Base-by-base conservation (phyloP, 495 filamentous ascomycete genomes). In the Lophiotrema nucula region DNA sequence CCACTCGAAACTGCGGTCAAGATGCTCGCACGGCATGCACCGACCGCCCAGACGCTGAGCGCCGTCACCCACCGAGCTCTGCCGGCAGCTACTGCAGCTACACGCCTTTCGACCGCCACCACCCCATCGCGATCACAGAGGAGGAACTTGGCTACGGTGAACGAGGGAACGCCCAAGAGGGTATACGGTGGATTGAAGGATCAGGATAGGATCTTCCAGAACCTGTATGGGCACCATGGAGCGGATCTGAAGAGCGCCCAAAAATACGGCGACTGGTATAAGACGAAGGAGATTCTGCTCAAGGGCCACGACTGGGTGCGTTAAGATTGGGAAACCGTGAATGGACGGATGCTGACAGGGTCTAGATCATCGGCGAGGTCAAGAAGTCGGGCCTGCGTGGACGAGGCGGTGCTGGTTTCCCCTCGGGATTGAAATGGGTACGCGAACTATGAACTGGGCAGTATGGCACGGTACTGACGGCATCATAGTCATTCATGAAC, bases 181-280 rank as follows among this genome's bases (percentile, higher is more conserved):
- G 85, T 78, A 58, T 88, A 90, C 76, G 91, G 93, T 67, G 89
- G 89, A 47, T 80, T 98, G 50, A 83, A 81, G 70, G 93, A 98
- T 73, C 90, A 97, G 77, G 93, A 98, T 70, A 83, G 93, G 64
- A 98, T 98, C 77, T 98, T 98, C 76, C 91, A 92, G 75, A 98
- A 98, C 76, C 84, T 98, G 19, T 98, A 97, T 77, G 84, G 87
- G 58, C 90, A 93, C 67, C 91, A 88, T 80, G 89, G 89, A 25
- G 79, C 88, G 41, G 92, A 97, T 77, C 75, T 98, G 53, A 90
- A 92, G 79, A 86, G 81, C 58, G 90, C 93, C n/a, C 90, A 87
- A 89, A 96, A 95, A 77, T 95, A 92, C 80, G 93, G 93, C 66
- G 95, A 98, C 73, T 98, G 93, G 93, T 82, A 98, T 77, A 95